phyloP scores from a whole-genome alignment of 108 stramenopile species.

The Schizochytrium sp. region DNA sequence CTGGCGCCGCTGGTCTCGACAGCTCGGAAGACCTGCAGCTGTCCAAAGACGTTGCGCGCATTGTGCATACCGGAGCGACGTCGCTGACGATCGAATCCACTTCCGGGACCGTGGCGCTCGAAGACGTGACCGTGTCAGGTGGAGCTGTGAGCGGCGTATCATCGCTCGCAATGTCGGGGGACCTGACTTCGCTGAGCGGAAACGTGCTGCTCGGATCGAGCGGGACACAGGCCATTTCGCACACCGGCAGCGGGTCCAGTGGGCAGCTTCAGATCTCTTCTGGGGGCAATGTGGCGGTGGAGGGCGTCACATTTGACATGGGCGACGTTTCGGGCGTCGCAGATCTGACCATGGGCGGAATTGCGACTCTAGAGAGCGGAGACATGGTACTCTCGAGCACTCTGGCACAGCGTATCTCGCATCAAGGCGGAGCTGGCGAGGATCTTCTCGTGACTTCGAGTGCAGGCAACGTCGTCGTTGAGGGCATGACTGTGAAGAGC shows the following conservation, averaged over 20 bases:
- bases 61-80: background rate
- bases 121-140: background rate
- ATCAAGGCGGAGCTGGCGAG: background rate
- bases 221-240: no score
- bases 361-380: background rate
- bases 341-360: background rate
- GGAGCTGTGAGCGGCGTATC: background rate
- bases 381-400: background rate
- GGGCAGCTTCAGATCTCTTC: background rate
- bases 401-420: background rate
- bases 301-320: no score
- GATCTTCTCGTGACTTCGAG: background rate
- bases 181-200: no score
- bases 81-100: background rate
- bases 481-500: background rate
- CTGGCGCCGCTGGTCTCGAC: background rate
- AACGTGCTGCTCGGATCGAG: no score
- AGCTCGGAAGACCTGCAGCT: background rate
- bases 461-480: background rate
- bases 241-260: no score
- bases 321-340: no score
- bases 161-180: background rate
- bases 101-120: background rate
- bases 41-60: background rate
- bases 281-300: no score